phyloP scores from a whole-genome alignment of 805 yeast genomes.

The Wickerhamiella shivajii region DNA sequence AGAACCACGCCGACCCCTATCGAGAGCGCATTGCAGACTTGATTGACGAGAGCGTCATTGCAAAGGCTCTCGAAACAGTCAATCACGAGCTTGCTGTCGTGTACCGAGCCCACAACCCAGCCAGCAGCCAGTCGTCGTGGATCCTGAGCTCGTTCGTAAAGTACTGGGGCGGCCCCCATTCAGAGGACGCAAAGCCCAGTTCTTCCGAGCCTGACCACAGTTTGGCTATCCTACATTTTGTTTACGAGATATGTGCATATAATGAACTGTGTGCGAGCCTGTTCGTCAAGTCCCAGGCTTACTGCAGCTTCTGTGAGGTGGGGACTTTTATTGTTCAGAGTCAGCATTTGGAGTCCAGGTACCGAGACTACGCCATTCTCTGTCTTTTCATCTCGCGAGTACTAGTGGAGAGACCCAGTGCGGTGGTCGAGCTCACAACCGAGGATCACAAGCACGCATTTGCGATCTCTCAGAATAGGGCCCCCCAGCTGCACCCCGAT shows the following conservation, averaged over 20 bases:
- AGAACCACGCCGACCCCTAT: constrained; percentile 26
- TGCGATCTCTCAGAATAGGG: constrained; percentile 18
- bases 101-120: no score
- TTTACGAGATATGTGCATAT: constrained; percentile 25
- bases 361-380: constrained; percentile 22
- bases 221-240: constrained; percentile 16
- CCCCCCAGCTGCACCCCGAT: constrained; percentile 18
- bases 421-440: constrained; percentile 8
- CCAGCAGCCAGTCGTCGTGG: constrained; percentile 8
- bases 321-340: constrained; percentile 21
- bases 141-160: constrained; percentile 3
- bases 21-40: constrained; percentile 27
- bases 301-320: constrained; percentile 21
- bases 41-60: constrained; percentile 26
- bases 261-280: constrained; percentile 24
- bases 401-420: constrained; percentile 20
- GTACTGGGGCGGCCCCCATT: constrained; percentile 2
- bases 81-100: constrained; percentile 18
- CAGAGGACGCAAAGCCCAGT: background rate
- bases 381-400: constrained; percentile 20
- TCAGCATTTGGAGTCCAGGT: constrained; percentile 18
- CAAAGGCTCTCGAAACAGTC: constrained; percentile 19
- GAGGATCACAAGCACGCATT: constrained; percentile 10
- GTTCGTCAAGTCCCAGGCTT: constrained; percentile 18
- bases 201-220: constrained; percentile 7